A percentile compares a stretch with the other conserved stretches of the same genome.
phyloP scores from a whole-genome alignment of 2,329 filamentous ascomycete genomes.

The Colletotrichum sp. region DNA sequence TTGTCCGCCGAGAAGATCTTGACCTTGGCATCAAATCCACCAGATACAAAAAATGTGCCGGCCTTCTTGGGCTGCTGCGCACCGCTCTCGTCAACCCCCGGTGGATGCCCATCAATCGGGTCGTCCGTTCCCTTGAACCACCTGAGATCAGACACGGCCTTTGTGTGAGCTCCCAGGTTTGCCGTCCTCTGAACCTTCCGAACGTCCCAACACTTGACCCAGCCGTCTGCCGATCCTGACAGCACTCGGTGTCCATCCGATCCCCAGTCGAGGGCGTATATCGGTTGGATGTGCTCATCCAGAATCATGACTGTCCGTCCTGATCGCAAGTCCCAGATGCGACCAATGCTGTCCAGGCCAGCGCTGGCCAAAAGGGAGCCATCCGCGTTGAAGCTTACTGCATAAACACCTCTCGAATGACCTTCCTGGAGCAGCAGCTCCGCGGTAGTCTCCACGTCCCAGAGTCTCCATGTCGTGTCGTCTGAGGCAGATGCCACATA shows the following conservation, averaged over 20 bases:
- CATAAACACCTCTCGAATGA: constrained; percentile 91
- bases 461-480: constrained; percentile 95
- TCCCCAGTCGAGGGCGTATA: constrained; percentile 92
- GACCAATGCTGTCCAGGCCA: constrained; percentile 92
- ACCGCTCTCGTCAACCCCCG: constrained; percentile 70
- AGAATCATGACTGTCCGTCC: constrained; percentile 96
- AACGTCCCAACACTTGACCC: constrained; percentile 98
- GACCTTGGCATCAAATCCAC: constrained; percentile 93
- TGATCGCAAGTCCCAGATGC: constrained; percentile 93
- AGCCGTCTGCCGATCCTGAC: constrained; percentile 92
- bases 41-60: constrained; percentile 88
- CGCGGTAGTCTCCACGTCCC: constrained; percentile 86
- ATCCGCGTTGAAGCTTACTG: constrained; percentile 88
- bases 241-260: constrained; percentile 90
- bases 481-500: constrained; percentile 94
- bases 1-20: constrained; percentile 97
- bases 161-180: constrained; percentile 88
- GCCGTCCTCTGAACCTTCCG: constrained; percentile 85
- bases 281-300: constrained; percentile 83
- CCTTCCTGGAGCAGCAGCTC: constrained; percentile 92
- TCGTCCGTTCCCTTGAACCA: constrained; percentile 93
- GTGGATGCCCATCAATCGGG: constrained; percentile 64
- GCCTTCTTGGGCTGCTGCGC: constrained; percentile 78
- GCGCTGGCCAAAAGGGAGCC: constrained; percentile 89
- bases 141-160: constrained; percentile 88